Conservation (phyloP, 495 filamentous ascomycete species). For the Penicillium flavigenum region DNA sequence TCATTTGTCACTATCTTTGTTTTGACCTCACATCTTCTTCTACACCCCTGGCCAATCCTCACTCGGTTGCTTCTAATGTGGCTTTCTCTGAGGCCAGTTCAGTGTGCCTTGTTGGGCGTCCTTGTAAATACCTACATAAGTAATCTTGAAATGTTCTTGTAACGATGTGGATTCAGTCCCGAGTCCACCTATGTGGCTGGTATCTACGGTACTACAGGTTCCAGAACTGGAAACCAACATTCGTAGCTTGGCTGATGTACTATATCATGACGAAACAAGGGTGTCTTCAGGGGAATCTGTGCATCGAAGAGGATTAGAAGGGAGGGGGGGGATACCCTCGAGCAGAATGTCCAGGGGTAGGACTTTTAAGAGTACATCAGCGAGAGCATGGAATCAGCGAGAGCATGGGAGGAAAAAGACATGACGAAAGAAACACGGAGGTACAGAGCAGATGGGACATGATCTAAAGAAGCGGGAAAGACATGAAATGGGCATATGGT, state of each 20-base stretch:
- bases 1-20: neutral
- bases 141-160: neutral
- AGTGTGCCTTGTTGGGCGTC: neutral
- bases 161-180: neutral
- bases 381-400: constrained; percentile 29
- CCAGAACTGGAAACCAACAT: constrained; percentile 15
- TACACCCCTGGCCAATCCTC: neutral
- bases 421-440: constrained; percentile 11
- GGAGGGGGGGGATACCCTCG: constrained; percentile 7
- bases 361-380: constrained; percentile 39
- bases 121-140: neutral
- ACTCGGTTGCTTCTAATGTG: neutral
- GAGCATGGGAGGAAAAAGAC: constrained; percentile 20
- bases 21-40: neutral
- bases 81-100: neutral
- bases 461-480: constrained; percentile 31
- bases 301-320: constrained; percentile 31
- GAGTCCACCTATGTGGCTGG: neutral
- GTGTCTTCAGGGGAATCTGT: constrained; percentile 35
- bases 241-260: constrained; percentile 29
- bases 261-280: constrained; percentile 25
- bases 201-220: neutral
- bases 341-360: constrained; percentile 13
- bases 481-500: constrained; percentile 40
- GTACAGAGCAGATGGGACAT: constrained; percentile 20